A percentile compares a stretch with the other conserved stretches of the same genome.
Conservation (phyloP, 2,329 filamentous ascomycete genomes). For the Allantophomopsis cytisporea region DNA sequence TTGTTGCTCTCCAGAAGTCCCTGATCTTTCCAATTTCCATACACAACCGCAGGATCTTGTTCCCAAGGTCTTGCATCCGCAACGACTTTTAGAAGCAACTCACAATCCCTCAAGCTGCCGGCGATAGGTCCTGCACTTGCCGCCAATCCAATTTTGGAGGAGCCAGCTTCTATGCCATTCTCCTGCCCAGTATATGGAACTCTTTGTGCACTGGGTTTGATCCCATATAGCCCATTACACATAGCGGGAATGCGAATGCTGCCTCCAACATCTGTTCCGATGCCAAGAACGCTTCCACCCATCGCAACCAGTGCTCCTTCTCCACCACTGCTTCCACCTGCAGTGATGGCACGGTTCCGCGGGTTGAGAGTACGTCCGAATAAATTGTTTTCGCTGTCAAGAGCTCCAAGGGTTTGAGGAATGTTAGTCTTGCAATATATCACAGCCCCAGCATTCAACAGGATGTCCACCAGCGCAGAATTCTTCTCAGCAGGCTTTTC, state of each 20-base stretch:
- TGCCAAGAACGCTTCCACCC: conserved; percentile 34
- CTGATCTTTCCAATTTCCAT: conserved; percentile 23
- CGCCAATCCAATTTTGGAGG: conserved; percentile 32
- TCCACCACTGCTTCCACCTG: conserved; percentile 47
- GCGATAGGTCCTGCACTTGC: conserved; percentile 33
- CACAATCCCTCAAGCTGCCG: conserved; percentile 33
- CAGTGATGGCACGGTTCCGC: conserved; percentile 35
- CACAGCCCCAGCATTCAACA: conserved; percentile 47
- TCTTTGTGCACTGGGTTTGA: conserved; percentile 29
- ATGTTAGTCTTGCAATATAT: conserved; percentile 61
- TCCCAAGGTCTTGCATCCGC: conserved; percentile 36
- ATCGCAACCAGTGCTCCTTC: conserved; percentile 45
- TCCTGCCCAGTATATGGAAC: conserved; percentile 26
- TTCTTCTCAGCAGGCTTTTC: conserved; percentile 36
- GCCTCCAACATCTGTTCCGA: conserved; percentile 48
- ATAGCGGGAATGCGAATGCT: conserved; percentile 28
- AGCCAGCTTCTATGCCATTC: conserved; percentile 34
- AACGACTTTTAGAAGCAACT: conserved; percentile 32
- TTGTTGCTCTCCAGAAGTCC: conserved; percentile 9
- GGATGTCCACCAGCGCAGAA: conserved; percentile 40
- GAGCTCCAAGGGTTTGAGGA: conserved; percentile 38
- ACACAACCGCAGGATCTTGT: conserved; percentile 26
- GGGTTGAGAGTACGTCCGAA: conserved; percentile 48
- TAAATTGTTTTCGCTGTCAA: conserved; percentile 39
- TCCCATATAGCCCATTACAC: conserved; percentile 34